Evolutionary conservation across 2,329 filamentous ascomycete genomes (phyloP).

Genomic region (Penicillium hordei): DNA sequence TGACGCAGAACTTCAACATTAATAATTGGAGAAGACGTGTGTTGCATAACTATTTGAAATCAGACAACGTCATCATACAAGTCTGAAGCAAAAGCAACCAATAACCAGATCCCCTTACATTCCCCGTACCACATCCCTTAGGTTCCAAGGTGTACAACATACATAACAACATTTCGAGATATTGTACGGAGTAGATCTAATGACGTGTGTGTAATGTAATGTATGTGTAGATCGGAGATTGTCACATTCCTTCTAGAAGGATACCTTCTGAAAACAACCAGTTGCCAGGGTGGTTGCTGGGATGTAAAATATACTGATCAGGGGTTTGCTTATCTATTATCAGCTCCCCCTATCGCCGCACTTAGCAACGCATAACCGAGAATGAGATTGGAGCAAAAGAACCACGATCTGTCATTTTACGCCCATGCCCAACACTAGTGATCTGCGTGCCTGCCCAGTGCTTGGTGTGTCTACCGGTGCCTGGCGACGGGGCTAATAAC

Average conservation of each 20-base stretch:
- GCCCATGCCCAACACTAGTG: constrained; percentile 1
- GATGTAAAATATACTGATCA: neutral
- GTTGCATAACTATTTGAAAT: neutral
- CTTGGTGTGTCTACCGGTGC: neutral
- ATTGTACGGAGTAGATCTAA: neutral
- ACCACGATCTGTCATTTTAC: neutral
- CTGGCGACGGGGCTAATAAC: neutral
- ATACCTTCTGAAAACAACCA: neutral
- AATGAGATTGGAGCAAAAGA: neutral
- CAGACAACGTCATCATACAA: neutral
- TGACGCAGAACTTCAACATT: no score
- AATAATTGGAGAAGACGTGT: neutral
- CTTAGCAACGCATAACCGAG: neutral
- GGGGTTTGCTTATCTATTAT: constrained; percentile 1
- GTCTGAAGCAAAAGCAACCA: neutral
- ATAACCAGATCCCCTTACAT: neutral
- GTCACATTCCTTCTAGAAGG: constrained; percentile 6
- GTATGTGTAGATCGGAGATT: neutral
- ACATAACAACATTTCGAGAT: neutral
- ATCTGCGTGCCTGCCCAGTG: neutral
- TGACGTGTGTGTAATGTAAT: neutral
- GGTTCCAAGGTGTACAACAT: neutral
- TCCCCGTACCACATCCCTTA: neutral
- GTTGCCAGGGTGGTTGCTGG: neutral
- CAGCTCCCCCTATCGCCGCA: neutral